A percentile compares a stretch with the other conserved stretches of the same genome.
These are phyloP conservation scores for Albifimbria verrucaria DNA, from an alignment of 2,329 filamentous ascomycete genomes.

Conservation along the genomic window DNA sequence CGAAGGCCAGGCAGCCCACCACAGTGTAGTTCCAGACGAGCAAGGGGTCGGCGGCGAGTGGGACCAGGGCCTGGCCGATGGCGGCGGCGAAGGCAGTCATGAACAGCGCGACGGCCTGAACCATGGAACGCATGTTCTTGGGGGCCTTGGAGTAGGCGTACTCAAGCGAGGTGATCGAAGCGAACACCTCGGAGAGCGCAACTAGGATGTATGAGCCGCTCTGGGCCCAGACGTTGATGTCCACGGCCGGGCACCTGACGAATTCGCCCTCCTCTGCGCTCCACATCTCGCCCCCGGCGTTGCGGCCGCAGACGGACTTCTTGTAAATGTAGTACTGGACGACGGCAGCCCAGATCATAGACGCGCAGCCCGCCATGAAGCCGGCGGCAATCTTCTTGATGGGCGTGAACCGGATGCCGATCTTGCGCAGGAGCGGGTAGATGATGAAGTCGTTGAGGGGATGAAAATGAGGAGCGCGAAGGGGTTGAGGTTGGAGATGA, in stretches of 20 bases:
- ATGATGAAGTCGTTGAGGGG: slow-evolving; percentile 65
- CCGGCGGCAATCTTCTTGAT: slow-evolving; percentile 72
- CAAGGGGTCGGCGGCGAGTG: slow-evolving; percentile 54
- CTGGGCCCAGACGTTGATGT: slow-evolving; percentile 62
- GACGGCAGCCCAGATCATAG: slow-evolving; percentile 55
- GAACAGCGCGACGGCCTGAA: slow-evolving; percentile 66
- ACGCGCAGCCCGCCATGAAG: slow-evolving; percentile 60
- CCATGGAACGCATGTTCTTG: slow-evolving; percentile 71
- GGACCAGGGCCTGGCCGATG: slow-evolving; percentile 56
- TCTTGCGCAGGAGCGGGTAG: slow-evolving; percentile 64
- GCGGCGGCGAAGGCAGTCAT: slow-evolving; percentile 66
- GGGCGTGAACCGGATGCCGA: slow-evolving; percentile 67
- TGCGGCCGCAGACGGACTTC: slow-evolving; percentile 53
- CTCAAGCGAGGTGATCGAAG: slow-evolving; percentile 59
- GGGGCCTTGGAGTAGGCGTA: slow-evolving; percentile 76
- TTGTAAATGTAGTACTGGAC: slow-evolving; percentile 62
- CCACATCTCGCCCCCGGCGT: slow-evolving; percentile 26
- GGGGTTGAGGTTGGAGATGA: slow-evolving; percentile 71
- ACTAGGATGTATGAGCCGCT: slow-evolving; percentile 47
- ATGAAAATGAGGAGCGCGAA: slow-evolving; percentile 73
- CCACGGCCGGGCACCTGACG: slow-evolving; percentile 40
- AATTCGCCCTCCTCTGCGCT: slow-evolving; percentile 29
- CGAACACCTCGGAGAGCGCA: slow-evolving; percentile 46
- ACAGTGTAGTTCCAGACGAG: slow-evolving; percentile 72
- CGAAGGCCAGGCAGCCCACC: slow-evolving; percentile 61